Conservation (phyloP, 345 rosid species). For the Zanthoxylum bungeanum region DNA sequence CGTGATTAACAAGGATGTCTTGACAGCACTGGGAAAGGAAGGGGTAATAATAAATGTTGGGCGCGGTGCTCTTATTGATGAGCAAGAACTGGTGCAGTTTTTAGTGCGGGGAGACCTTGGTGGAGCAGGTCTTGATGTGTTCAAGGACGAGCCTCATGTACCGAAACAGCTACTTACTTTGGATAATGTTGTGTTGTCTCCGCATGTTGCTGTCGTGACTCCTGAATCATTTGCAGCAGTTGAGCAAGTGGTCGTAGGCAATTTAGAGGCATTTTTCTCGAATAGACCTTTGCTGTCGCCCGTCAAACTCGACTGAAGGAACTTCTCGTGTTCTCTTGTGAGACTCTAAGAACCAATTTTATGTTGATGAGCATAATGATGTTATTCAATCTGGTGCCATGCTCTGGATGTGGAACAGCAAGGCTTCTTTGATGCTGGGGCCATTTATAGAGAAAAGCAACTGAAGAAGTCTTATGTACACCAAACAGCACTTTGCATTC, state of each 20-base stretch:
- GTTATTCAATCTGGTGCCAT: no score
- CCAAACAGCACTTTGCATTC: background rate
- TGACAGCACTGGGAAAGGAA: slow-evolving; percentile 38
- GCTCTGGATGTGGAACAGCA: no score
- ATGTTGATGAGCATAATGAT: background rate
- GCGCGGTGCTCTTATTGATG: slow-evolving; percentile 51
- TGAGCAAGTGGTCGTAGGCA: slow-evolving; percentile 37
- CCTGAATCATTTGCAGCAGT: slow-evolving; percentile 42
- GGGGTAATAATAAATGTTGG: slow-evolving; percentile 57
- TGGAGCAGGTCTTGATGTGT: slow-evolving; percentile 83
- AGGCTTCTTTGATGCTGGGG: background rate
- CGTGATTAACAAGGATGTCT: slow-evolving; percentile 40
- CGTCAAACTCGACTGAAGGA: slow-evolving; percentile 4
- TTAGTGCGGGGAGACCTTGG: slow-evolving; percentile 57
- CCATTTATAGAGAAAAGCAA: background rate
- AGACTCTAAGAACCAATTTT: no score
- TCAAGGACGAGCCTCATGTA: slow-evolving; percentile 66
- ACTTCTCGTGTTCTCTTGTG: background rate
- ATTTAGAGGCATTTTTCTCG: slow-evolving; percentile 65
- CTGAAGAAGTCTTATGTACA: background rate
- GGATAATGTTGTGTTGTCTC: slow-evolving; percentile 79
- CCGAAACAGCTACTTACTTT: slow-evolving; percentile 44
- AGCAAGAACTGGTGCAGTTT: slow-evolving; percentile 59
- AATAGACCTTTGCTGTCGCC: slow-evolving; percentile 45
- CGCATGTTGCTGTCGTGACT: slow-evolving; percentile 51